phyloP scores from a whole-genome alignment of 129 eudicot genomes.

The Calendula officinalis region DNA sequence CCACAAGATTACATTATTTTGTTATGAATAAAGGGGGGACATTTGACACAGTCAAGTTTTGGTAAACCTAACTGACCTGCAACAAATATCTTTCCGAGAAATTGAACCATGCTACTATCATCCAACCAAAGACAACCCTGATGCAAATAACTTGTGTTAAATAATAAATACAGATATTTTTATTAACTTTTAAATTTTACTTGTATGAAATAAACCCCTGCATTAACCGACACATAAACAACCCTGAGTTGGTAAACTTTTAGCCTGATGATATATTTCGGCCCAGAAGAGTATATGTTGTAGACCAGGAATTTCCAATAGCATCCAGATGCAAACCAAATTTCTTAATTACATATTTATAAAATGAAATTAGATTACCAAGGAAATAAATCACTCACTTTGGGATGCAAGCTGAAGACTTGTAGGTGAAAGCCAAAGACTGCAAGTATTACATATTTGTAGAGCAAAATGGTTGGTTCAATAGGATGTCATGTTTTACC shows the following conservation, averaged over 20 bases:
- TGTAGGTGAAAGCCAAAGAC: slow-evolving; percentile 43
- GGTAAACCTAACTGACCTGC: slow-evolving; percentile 54
- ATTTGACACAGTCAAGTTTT: not conserved
- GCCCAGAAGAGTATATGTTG: slow-evolving; percentile 98
- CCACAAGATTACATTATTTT: not conserved
- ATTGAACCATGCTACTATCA: slow-evolving; percentile 60
- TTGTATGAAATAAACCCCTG: slow-evolving; percentile 75
- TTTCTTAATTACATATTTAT: not conserved
- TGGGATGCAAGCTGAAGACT: slow-evolving; percentile 37
- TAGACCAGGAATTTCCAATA: slow-evolving; percentile 78
- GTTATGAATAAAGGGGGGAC: slow-evolving; percentile 2
- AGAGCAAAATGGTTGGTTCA: slow-evolving; percentile 1
- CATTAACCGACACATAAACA: slow-evolving; percentile 55
- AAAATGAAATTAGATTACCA: not conserved
- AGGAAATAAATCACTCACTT: slow-evolving; percentile 18
- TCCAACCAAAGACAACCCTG: slow-evolving; percentile 83
- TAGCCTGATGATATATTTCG: slow-evolving; percentile 88
- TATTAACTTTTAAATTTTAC: too few species aligned
- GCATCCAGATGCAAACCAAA: slow-evolving; percentile 37
- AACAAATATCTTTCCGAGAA: slow-evolving; percentile 74
- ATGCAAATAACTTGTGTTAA: slow-evolving; percentile 19
- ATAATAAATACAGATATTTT: not conserved
- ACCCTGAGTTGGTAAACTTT: slow-evolving; percentile 72
- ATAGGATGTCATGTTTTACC: slow-evolving; percentile 34
- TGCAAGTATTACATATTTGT: not conserved